phyloP scores from a whole-genome alignment of 2,329 filamentous ascomycete genomes.

The Metarhizium album region DNA sequence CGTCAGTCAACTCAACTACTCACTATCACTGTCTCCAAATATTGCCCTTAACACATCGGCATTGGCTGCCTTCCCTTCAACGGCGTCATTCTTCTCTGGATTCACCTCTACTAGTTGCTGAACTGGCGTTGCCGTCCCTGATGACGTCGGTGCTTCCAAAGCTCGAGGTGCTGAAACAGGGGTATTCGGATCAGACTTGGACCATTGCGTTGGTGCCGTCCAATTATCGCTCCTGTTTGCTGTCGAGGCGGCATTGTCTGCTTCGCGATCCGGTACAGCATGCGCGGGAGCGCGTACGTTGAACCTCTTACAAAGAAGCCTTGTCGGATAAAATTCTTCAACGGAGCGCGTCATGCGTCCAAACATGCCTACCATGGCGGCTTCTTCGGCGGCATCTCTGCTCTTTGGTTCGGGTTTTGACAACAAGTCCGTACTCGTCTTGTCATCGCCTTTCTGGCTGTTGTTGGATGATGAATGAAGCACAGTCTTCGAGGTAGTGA shows the following conservation, averaged over 20 bases:
- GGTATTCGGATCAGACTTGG: not conserved
- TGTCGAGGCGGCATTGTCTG: conserved; percentile 15
- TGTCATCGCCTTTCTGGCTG: conserved; percentile 6
- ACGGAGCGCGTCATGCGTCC: conserved; percentile 71
- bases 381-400: conserved; percentile 68
- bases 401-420: conserved; percentile 23
- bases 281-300: conserved; percentile 70
- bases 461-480: conserved; percentile 15
- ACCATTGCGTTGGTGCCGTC: not conserved
- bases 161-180: not conserved
- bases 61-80: conserved; percentile 63
- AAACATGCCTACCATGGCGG: conserved; percentile 86
- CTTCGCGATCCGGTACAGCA: conserved; percentile 41
- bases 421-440: conserved; percentile 14
- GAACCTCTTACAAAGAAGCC: conserved; percentile 89
- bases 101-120: conserved; percentile 38
- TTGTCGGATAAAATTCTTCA: conserved; percentile 65
- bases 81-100: conserved; percentile 53
- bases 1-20: conserved; percentile 21
- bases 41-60: conserved; percentile 85
- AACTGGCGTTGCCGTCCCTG: not conserved
- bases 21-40: conserved; percentile 78
- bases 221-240: not conserved
- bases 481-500: conserved; percentile 58
- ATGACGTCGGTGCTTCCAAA: not conserved